A percentile compares a stretch with the other conserved stretches of the same genome.
Evolutionary conservation across 129 eudicot species (phyloP).

Genomic region (Flaveria trinervia): DNA sequence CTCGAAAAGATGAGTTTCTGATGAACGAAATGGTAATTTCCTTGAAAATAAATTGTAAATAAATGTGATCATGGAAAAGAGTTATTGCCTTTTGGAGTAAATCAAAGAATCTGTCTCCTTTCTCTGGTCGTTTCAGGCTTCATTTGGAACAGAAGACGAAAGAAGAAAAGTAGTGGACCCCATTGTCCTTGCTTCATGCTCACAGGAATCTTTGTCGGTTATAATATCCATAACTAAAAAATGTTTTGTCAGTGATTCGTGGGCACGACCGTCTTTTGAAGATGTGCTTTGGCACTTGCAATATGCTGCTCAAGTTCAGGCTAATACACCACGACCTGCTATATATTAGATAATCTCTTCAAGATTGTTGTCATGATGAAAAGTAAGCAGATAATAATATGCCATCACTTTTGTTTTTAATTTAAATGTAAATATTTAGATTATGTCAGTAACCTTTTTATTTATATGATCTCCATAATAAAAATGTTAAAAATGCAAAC

Average conservation of each 20-base stretch:
- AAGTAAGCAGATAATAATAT: slow-evolving; percentile 21
- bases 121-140: slow-evolving; percentile 38
- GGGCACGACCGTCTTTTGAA: slow-evolving; percentile 67
- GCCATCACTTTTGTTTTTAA: not conserved
- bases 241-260: slow-evolving; percentile 51
- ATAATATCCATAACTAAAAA: slow-evolving; percentile 58
- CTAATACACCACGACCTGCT: slow-evolving; percentile 40
- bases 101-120: not conserved
- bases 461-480: not conserved
- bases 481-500: not conserved
- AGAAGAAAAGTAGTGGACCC: slow-evolving; percentile 57
- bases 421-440: slow-evolving; percentile 19
- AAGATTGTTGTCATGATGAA: slow-evolving; percentile 9
- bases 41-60: not conserved
- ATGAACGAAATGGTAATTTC: slow-evolving; percentile 52
- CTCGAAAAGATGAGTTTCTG: slow-evolving; percentile 51
- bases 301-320: slow-evolving; percentile 69
- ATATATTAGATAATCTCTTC: slow-evolving; percentile 19
- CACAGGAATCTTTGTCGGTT: slow-evolving; percentile 57
- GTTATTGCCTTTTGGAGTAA: not conserved
- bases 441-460: slow-evolving; percentile 2
- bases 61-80: not conserved
- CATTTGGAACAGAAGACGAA: slow-evolving; percentile 46
- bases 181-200: slow-evolving; percentile 46
- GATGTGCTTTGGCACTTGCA: slow-evolving; percentile 75